Conservation (phyloP, 2,329 filamentous ascomycete species). For the Colletotrichum horii region DNA sequence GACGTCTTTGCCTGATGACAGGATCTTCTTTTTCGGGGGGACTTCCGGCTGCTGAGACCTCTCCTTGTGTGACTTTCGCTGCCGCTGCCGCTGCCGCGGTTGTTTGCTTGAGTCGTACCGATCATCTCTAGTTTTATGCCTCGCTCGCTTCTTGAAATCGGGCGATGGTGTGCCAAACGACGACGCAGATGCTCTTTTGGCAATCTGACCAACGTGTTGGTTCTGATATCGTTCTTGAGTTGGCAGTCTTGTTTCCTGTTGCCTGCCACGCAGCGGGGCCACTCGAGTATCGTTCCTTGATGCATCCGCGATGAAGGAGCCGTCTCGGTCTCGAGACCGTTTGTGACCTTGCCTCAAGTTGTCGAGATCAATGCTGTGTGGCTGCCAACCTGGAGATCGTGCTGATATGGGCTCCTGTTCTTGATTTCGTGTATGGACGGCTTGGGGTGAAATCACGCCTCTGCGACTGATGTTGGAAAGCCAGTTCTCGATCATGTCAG, state of each 20-base stretch:
- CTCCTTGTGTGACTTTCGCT: constrained; percentile 25
- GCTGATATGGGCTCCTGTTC: neutral
- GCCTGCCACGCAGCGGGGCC: neutral
- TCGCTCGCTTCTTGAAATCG: constrained; percentile 53
- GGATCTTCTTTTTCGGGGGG: constrained; percentile 25
- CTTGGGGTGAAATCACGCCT: neutral
- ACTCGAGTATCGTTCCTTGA: neutral
- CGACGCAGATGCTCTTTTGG: neutral
- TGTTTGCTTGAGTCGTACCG: constrained; percentile 54
- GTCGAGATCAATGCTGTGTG: neutral
- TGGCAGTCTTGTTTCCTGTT: neutral
- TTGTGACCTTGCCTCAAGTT: neutral
- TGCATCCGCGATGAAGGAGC: constrained; percentile 21
- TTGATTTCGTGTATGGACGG: neutral
- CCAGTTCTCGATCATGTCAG: constrained; percentile 5
- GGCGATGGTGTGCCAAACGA: neutral
- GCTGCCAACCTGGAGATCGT: neutral
- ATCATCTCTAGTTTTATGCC: constrained; percentile 61
- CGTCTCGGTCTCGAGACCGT: constrained; percentile 1
- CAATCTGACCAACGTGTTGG: neutral
- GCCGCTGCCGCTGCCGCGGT: constrained; percentile 4
- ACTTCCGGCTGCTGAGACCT: constrained; percentile 20
- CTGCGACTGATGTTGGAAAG: neutral
- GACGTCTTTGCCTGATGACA: constrained; percentile 48
- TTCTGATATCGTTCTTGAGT: neutral